Conservation (phyloP, 371 early-diverging fungal species). For the Mortierella polycephala region DNA sequence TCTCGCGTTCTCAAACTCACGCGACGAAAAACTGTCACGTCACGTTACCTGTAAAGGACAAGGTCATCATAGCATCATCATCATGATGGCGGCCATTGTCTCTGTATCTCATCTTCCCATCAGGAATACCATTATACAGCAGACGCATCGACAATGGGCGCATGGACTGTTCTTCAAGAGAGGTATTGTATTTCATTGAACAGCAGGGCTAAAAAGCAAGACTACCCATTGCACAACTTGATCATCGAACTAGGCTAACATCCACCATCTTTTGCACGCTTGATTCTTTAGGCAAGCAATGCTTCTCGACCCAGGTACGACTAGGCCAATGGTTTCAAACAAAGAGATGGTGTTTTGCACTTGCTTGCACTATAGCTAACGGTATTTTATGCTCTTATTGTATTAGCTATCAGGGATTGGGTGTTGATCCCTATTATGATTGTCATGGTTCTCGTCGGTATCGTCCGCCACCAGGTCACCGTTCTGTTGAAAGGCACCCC, state of each 20-base stretch:
- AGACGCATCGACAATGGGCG: conserved; percentile 40
- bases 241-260: neutral
- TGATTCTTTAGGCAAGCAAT: conserved; percentile 44
- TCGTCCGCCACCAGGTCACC: conserved; percentile 92
- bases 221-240: too few species aligned
- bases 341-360: neutral
- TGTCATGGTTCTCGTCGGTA: conserved; percentile 96
- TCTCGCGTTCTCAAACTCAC: too few species aligned
- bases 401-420: conserved; percentile 88
- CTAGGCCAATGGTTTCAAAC: neutral
- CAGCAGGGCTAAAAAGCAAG: too few species aligned
- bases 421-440: conserved; percentile 96
- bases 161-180: conserved; percentile 56
- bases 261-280: neutral
- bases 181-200: conserved; percentile 23
- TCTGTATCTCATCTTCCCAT: neutral
- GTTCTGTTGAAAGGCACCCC: conserved; percentile 83
- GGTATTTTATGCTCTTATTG: too few species aligned
- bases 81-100: neutral
- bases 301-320: conserved; percentile 56
- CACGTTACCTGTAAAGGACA: too few species aligned
- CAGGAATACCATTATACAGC: neutral
- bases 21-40: too few species aligned
- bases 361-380: neutral
- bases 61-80: neutral